Evolutionary conservation across 345 rosid species (phyloP).

Genomic region (Odontarrhena argentea): DNA sequence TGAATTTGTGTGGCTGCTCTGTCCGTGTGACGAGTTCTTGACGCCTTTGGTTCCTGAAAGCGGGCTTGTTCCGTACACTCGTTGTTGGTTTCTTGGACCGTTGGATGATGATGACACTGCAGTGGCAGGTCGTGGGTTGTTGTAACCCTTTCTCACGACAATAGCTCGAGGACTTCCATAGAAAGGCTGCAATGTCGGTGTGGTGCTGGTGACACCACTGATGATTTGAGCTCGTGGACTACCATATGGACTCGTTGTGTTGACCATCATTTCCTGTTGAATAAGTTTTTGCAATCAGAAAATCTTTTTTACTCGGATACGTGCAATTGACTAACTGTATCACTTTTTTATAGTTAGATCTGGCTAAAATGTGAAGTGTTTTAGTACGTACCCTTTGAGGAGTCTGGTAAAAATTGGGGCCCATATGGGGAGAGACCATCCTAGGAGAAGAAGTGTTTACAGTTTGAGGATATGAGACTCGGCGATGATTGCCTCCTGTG

Average conservation of each 20-base stretch:
- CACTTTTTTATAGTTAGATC: background rate
- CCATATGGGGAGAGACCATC: conserved; percentile 43
- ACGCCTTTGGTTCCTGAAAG: conserved; percentile 34
- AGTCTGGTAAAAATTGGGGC: conserved; percentile 44
- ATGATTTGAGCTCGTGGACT: conserved; percentile 34
- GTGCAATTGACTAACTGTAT: background rate
- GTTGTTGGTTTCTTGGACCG: conserved; percentile 40
- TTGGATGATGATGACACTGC: conserved; percentile 11
- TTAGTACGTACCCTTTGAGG: conserved; percentile 50
- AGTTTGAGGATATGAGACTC: conserved; percentile 61
- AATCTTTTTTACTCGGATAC: background rate
- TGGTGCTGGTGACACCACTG: conserved; percentile 11
- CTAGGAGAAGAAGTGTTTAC: conserved; percentile 44
- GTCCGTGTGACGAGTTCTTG: conserved; percentile 30
- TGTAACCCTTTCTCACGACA: conserved; percentile 18
- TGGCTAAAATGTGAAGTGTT: background rate
- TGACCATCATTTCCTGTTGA: conserved; percentile 36
- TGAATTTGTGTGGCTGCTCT: conserved; percentile 31
- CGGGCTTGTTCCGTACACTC: conserved; percentile 33
- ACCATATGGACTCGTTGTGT: conserved; percentile 26
- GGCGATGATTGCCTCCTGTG: conserved; percentile 44
- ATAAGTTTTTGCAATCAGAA: conserved; percentile 7
- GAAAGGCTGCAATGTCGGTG: conserved; percentile 18
- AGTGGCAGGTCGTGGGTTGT: conserved; percentile 9
- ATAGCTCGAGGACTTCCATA: conserved; percentile 32